Evolutionary conservation across 176 grass and related monocot genomes (phyloP).

Genomic region (Guadua angustifolia): DNA sequence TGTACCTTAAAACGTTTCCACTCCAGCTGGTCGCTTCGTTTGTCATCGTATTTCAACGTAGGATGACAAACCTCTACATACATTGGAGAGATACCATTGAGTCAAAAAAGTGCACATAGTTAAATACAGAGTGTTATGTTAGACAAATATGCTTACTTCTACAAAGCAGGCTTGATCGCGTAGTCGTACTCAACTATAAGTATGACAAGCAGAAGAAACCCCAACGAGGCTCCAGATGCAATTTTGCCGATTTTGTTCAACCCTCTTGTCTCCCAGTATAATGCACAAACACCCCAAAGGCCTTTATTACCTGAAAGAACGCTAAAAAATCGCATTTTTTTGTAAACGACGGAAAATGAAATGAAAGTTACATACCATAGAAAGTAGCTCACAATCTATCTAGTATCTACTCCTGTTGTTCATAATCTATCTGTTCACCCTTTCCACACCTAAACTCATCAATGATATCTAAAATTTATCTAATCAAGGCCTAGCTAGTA

Average conservation of each 20-base stretch:
- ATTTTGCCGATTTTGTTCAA: slow-evolving; percentile 85
- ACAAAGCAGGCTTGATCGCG: too few species aligned
- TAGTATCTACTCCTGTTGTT: neutral
- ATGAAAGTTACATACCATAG: neutral
- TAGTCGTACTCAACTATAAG: slow-evolving; percentile 78
- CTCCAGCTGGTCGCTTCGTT: too few species aligned
- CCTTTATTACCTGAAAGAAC: slow-evolving; percentile 98
- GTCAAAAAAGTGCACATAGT: too few species aligned
- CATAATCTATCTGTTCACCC: neutral
- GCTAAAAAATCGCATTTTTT: slow-evolving; percentile 30
- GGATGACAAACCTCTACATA: too few species aligned
- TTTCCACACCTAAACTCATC: neutral
- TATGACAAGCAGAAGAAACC: slow-evolving; percentile 66
- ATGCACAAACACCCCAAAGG: slow-evolving; percentile 80
- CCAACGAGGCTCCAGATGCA: slow-evolving; percentile 77
- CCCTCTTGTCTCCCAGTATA: slow-evolving; percentile 93
- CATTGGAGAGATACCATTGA: too few species aligned
- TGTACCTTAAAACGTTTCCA: too few species aligned
- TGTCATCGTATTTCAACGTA: too few species aligned
- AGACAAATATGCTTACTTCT: too few species aligned
- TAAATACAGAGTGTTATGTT: too few species aligned
- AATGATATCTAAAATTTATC: neutral
- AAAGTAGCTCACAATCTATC: neutral
- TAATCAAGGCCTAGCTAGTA: neutral
- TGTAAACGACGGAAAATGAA: neutral